Base-by-base conservation (phyloP, 1,284 basidiomycete genomes). In the Megacollybia platyphylla region DNA sequence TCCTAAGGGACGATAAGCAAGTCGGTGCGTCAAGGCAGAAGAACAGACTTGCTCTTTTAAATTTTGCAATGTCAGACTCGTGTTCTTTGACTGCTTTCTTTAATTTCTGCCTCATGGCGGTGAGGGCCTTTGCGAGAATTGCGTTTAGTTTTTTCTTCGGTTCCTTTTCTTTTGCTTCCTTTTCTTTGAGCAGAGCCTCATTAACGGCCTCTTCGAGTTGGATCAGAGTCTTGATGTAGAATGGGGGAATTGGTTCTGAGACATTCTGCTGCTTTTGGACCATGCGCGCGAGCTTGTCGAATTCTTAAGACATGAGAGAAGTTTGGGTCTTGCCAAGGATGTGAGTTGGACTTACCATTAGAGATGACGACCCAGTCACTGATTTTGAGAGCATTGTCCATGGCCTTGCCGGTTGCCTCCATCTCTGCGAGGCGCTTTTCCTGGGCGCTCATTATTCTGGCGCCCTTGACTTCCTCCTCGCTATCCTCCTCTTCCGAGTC, bases 81-180 rank as follows among this genome's bases (percentile, higher is more conserved):
- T 90, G 78, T 59, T 97, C 96, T 63, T 93, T 96, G 47, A 71
- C 57, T 27, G 84, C 74, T 68, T 94, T 97, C 65, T 88, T 93
- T 48, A 97, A 71, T 61, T 94, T 97, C 65, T 97, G 93, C 67
- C 93, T 97, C 80, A 97, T 90, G 20, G 86, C 86, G 51, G 92
- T 97, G 54, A 97, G 73, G 1, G 92, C 92, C 58, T 90, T 92
- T 39, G 91, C 87, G 57, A 94, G 94, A 49, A 77, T 85, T 1
- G 91, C 88, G 54, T 94, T 94, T 85, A 96, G 91, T 70, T 97
- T 98, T 68, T 97, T 97, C 64, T 84, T 83, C 2, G 87, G 76
- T 49, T 92, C 80, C 62, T 94, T 94, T 62, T 94, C 91, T 57
- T 86, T 85, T 2, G 87, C 76, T 49, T 92, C 80, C 62, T 94